Evolutionary conservation across 1,284 basidiomycete genomes (phyloP).

Genomic region (Moesziomyces parantarcticus): DNA sequence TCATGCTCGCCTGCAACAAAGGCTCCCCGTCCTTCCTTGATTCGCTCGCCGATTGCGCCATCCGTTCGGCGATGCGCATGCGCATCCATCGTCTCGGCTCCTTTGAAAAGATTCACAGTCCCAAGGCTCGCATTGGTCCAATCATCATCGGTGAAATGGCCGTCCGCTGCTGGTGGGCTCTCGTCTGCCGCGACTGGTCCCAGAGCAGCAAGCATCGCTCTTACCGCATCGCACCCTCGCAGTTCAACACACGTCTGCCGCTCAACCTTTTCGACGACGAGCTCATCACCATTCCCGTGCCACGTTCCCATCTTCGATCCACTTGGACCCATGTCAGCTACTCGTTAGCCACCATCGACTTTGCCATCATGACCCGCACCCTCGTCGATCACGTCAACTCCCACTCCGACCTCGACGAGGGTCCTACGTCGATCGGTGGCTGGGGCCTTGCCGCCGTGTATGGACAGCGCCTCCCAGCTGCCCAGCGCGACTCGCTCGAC

Average conservation of each 20-base stretch:
- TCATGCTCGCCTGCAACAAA: constrained; percentile 33
- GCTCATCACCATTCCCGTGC: constrained; percentile 19
- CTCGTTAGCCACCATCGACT: constrained; percentile 30
- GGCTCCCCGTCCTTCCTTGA: constrained; percentile 28
- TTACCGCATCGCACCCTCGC: constrained; percentile 32
- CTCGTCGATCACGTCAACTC: constrained; percentile 41
- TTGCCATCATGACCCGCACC: constrained; percentile 34
- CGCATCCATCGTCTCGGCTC: constrained; percentile 38
- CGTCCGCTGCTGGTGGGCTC: constrained; percentile 43
- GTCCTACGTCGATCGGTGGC: constrained; percentile 10
- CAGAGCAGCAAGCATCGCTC: constrained; percentile 29
- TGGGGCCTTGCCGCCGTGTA: constrained; percentile 37
- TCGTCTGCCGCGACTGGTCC: constrained; percentile 36
- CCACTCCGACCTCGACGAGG: constrained; percentile 21
- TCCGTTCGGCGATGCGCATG: constrained; percentile 46
- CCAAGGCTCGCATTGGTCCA: constrained; percentile 1
- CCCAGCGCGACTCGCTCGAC: constrained; percentile 36
- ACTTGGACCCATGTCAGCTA: constrained; percentile 46
- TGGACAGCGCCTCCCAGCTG: constrained; percentile 23
- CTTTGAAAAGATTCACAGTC: constrained; percentile 18
- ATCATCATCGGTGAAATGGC: constrained; percentile 34
- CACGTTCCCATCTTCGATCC: constrained; percentile 29
- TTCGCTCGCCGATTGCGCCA: constrained; percentile 27
- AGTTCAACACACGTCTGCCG: constrained; percentile 39
- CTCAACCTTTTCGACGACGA: constrained; percentile 45